Conservation (phyloP, 108 stramenopile species). For the Cyclotella kingstonii region DNA sequence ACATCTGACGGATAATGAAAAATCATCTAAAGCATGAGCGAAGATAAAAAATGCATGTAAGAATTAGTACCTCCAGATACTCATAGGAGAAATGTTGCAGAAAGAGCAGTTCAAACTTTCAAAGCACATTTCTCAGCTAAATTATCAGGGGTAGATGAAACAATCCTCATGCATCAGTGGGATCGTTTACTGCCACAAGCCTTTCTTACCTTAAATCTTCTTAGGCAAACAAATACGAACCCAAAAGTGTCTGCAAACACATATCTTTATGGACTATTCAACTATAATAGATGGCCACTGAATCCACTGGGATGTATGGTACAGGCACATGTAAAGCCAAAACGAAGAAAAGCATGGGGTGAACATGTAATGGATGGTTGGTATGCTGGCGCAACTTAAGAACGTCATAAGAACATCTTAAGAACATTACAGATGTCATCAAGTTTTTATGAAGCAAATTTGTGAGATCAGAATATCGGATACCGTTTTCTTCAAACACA, state of each 20-base stretch:
- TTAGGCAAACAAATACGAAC: constrained; percentile 1
- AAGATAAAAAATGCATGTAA: neutral
- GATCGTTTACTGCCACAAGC: constrained; percentile 5
- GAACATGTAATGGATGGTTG: neutral
- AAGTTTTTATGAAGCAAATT: neutral
- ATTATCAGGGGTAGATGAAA: neutral
- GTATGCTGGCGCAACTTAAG: constrained; percentile 5
- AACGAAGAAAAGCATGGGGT: neutral
- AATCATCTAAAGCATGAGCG: neutral
- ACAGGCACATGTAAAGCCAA: neutral
- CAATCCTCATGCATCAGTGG: constrained; percentile 19
- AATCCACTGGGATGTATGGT: constrained; percentile 20
- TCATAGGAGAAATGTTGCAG: constrained; percentile 11
- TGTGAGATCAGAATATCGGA: neutral
- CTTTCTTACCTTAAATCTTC: constrained; percentile 1
- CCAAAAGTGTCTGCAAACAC: constrained; percentile 13
- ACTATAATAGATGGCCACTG: constrained; percentile 6
- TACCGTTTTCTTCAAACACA: constrained; percentile 8
- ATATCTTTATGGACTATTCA: constrained; percentile 5
- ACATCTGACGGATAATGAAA: constrained; percentile 22
- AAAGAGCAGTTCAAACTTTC: constrained; percentile 12
- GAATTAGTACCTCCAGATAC: constrained; percentile 7
- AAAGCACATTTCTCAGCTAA: constrained; percentile 16
- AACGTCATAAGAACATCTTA: constrained; percentile 1
- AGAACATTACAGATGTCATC: constrained; percentile 12